phyloP scores from a whole-genome alignment of 2,329 filamentous ascomycete genomes.

The Curvularia lunata region DNA sequence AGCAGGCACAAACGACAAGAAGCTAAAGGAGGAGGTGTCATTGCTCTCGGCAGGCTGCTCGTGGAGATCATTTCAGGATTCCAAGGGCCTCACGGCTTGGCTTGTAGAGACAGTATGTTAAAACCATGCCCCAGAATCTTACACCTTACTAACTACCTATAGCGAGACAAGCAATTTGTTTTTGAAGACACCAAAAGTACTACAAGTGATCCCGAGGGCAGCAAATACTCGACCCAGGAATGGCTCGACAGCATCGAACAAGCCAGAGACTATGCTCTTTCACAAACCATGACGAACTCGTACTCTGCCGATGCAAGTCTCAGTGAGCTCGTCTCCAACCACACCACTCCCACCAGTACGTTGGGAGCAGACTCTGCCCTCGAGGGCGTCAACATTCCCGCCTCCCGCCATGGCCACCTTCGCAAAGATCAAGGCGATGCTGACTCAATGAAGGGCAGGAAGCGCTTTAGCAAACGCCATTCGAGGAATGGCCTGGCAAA shows the following conservation, averaged over 20 bases:
- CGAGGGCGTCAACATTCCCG: constrained; percentile 58
- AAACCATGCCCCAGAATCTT: neutral
- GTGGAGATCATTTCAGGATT: constrained; percentile 81
- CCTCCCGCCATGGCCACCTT: constrained; percentile 57
- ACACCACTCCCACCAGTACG: constrained; percentile 80
- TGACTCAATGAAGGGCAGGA: constrained; percentile 64
- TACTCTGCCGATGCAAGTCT: constrained; percentile 64
- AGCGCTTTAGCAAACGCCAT: constrained; percentile 86
- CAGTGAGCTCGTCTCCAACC: constrained; percentile 57
- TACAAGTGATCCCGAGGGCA: constrained; percentile 66
- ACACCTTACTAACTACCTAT: constrained; percentile 16
- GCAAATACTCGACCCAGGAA: constrained; percentile 77
- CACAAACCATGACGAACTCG: constrained; percentile 70
- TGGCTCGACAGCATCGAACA: constrained; percentile 91
- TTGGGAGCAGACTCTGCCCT: constrained; percentile 62
- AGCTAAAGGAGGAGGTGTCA: constrained; percentile 90
- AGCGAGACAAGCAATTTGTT: constrained; percentile 88
- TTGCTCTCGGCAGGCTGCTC: constrained; percentile 75
- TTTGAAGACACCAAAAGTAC: constrained; percentile 91
- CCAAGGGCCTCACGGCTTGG: constrained; percentile 88
- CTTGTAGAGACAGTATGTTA: constrained; percentile 87
- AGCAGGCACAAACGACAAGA: constrained; percentile 93
- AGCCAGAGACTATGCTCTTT: constrained; percentile 81
- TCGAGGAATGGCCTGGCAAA: constrained; percentile 93
- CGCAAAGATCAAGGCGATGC: constrained; percentile 57